Base-by-base conservation (phyloP, 2,329 filamentous ascomycete genomes). In the Hymenoscyphus albidus region DNA sequence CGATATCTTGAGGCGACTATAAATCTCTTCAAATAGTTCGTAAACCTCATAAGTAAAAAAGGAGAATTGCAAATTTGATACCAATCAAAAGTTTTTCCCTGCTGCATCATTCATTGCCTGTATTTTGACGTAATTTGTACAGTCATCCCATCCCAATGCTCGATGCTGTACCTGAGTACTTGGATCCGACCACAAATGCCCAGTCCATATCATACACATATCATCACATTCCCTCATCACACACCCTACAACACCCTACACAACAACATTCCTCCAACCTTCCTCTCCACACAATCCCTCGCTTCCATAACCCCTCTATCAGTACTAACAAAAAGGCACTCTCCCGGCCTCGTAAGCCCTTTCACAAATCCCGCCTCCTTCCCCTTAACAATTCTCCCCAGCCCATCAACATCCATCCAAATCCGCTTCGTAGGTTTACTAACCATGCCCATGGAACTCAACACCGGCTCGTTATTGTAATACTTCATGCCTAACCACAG, bases 1-100 rank as follows among this genome's bases (percentile, higher is more conserved):
- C 73, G 94, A 98, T 78, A 89, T 98, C 60, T 83, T 97, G 70
- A 91, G 83, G 82, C 87, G 90, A 74, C 78, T 97, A 79, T 97
- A 89, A 70, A 65, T 67, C 42, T 62, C 42, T 66, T 55, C 51
- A 61, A 63, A 63, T 64, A 67, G 57, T 54, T 35, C 35, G 35
- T 35, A 35, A 35, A 44, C 22, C n/a, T 7, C 39, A 58, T 57
- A 60, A 18, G 12, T 56, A n/a, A 16, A 35, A 31, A 56, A 38
- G 16, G 10, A 42, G 44, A 62, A 57, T 54, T 44, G 14, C 18
- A 48, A 18, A 55, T 39, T 56, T 39, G 35, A 58, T 51, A 51
- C 16, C 18, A 57, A 61, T 61, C 16, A 38, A 42, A 42, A 31
- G 16, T 51, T 27, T 54, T 27, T 5, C 10, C 48, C 12, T 27